These are phyloP conservation scores for Dactylellina sp. DNA, from an alignment of 2,329 filamentous ascomycete genomes.

Conservation along the genomic window DNA sequence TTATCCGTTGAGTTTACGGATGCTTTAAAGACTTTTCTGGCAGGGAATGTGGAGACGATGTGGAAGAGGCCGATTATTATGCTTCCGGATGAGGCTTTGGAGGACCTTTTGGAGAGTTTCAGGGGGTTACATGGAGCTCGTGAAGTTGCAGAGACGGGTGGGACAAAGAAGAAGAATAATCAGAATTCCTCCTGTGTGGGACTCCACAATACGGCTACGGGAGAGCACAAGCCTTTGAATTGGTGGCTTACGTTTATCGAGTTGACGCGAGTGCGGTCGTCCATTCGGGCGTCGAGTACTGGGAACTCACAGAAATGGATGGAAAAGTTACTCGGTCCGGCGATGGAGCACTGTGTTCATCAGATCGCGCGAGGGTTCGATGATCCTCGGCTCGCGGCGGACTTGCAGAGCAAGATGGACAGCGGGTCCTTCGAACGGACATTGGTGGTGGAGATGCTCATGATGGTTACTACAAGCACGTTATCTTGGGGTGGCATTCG, in stretches of 20 bases:
- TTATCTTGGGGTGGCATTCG: background rate
- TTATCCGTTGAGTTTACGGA: slow-evolving; percentile 4
- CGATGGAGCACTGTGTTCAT: slow-evolving; percentile 53
- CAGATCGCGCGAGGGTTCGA: slow-evolving; percentile 42
- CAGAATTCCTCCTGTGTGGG: background rate
- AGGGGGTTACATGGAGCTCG: slow-evolving; percentile 13
- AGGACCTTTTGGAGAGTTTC: slow-evolving; percentile 29
- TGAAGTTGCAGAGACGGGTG: background rate
- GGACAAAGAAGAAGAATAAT: background rate
- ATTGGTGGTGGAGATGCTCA: slow-evolving; percentile 46
- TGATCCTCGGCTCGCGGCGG: slow-evolving; percentile 33
- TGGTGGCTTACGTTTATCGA: slow-evolving; percentile 46
- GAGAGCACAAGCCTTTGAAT: slow-evolving; percentile 21
- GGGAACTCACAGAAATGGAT: slow-evolving; percentile 34
- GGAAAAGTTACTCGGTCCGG: slow-evolving; percentile 46
- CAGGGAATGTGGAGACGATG: slow-evolving; percentile 48
- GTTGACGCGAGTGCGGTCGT: slow-evolving; percentile 35
- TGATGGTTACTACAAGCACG: slow-evolving; percentile 47
- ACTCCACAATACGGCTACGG: background rate
- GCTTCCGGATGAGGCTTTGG: slow-evolving; percentile 32
- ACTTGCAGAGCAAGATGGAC: slow-evolving; percentile 45
- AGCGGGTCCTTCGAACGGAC: slow-evolving; percentile 35
- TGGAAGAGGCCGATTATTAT: slow-evolving; percentile 48
- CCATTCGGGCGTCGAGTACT: slow-evolving; percentile 26
- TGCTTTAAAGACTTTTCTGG: slow-evolving; percentile 25